Conservation (phyloP, 1,139 yeast genomes). For the Meyerozyma guilliermondii region DNA sequence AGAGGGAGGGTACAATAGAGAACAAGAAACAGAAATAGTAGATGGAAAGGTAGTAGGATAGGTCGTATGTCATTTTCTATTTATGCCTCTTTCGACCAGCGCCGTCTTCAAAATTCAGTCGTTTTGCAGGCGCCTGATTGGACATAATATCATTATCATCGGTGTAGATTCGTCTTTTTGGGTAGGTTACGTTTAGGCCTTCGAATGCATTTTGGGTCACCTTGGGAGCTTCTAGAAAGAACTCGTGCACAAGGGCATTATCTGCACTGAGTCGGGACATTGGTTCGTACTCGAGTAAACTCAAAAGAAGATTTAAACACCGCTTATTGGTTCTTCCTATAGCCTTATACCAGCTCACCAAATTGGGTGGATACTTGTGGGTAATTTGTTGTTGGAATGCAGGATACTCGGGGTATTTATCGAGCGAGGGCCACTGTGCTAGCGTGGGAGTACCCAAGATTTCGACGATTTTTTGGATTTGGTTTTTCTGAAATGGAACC, state of each 20-base stretch:
- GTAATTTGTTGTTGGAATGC: conserved; percentile 48
- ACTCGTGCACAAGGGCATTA: conserved; percentile 69
- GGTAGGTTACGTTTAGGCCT: conserved; percentile 58
- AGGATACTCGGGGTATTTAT: conserved; percentile 78
- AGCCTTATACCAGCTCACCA: conserved; percentile 79
- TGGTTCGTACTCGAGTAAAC: conserved; percentile 79
- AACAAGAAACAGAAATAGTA: no score
- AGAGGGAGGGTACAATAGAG: not conserved
- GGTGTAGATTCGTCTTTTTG: conserved; percentile 70
- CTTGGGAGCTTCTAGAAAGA: conserved; percentile 64
- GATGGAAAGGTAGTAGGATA: no score
- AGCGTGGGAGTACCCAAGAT: conserved; percentile 82
- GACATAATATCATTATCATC: conserved; percentile 64
- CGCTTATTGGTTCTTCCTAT: conserved; percentile 68
- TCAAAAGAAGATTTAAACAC: conserved; percentile 61
- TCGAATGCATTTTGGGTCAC: conserved; percentile 70
- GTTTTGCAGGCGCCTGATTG: conserved; percentile 4
- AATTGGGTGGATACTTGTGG: conserved; percentile 60
- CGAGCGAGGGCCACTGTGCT: conserved; percentile 71
- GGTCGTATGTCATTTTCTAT: no score
- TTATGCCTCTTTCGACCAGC: not conserved
- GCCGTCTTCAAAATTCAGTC: conserved; percentile 1
- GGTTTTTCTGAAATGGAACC: conserved; percentile 92
- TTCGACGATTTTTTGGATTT: conserved; percentile 83
- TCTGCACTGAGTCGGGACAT: conserved; percentile 51